Percentiles rank a stretch among this genome's conserved stretches.
Conservation (phyloP, 106 monocot species). For the Dendrobium huoshanense region DNA sequence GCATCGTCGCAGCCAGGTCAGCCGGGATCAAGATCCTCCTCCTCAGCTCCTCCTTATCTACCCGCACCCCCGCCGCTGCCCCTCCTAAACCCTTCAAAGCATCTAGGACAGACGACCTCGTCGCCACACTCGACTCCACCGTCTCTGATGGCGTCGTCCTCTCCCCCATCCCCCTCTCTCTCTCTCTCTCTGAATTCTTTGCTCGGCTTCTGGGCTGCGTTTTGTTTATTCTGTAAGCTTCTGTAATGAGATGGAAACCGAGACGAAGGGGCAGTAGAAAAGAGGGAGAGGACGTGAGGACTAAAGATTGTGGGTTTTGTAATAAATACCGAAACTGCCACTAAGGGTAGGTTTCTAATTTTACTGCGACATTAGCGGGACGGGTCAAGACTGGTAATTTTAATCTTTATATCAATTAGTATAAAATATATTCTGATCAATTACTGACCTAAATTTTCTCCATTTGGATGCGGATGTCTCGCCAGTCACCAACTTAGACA, state of each 20-base stretch:
- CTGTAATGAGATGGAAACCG: not conserved
- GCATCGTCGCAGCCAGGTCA: conserved; percentile 25
- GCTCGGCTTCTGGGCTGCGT: not conserved
- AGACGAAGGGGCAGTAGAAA: not conserved
- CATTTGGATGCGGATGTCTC: not conserved
- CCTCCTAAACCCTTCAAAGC: not conserved
- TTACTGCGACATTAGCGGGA: not conserved
- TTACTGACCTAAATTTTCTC: not conserved
- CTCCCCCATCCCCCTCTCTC: conserved; percentile 9
- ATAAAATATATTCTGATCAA: too few relatives aligned
- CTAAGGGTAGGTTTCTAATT: not conserved
- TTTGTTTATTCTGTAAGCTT: not conserved
- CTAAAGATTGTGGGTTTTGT: not conserved
- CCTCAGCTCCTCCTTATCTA: conserved; percentile 17
- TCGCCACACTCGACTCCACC: conserved; percentile 7
- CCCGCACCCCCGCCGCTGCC: not conserved
- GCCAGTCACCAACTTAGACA: not conserved
- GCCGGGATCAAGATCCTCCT: conserved; percentile 13
- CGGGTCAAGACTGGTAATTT: not conserved
- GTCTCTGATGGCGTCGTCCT: not conserved
- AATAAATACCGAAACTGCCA: not conserved
- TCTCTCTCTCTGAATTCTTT: not conserved
- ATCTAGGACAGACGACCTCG: conserved; percentile 11
- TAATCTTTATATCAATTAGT: too few relatives aligned
- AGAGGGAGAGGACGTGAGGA: not conserved